Base-by-base conservation (phyloP, 495 filamentous ascomycete species). In the Friedmanniomyces simplex region DNA sequence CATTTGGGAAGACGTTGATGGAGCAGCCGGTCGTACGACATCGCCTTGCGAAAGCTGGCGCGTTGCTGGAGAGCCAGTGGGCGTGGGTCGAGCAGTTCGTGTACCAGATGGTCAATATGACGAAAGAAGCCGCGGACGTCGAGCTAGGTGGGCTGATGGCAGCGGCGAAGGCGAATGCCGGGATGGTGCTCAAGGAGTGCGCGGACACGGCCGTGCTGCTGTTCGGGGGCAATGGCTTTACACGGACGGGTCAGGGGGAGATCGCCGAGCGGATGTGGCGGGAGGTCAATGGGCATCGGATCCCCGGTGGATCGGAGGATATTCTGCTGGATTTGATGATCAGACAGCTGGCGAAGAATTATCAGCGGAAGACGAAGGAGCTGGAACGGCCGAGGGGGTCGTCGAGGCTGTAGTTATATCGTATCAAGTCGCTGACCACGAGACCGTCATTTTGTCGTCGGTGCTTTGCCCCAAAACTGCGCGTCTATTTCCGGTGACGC, bases 51-150 rank as follows among this genome's bases (percentile, higher is more conserved):
- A 86, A 84, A 63, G 79, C 78, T 10, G 86, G 85, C 2, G 83
- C 82, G 2, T 72, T 81, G 63, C 70, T 89, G 8, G 86, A 90
- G 68, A 81, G 74, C 16, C 78, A 82, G 69, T 85, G 77, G 74
- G 84, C 85, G 12, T 89, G 83, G 82, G 70, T 88, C 3, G 86
- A 90, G 69, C 80, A 85, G 66, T 82, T 87, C 53, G 75, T 82
- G n/a, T 90, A 82, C 61, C 79, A 82, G 69, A 77, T 89, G 74
- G 74, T 73, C 20, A 75, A 82, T 51, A 65, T 89, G 67, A 72
- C 69, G 39, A 82, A 85, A 62, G 76, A 77, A 37, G 79, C 81
- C 25, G 79, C 80, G 47, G 84, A 89, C 62, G 69, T 73, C 1
- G 74, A 84, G 66, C 68, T 89, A 14, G 86, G 86, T 0, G 86